phyloP scores from a whole-genome alignment of 2,329 filamentous ascomycete genomes.

The Rhynchosporium graminicola region DNA sequence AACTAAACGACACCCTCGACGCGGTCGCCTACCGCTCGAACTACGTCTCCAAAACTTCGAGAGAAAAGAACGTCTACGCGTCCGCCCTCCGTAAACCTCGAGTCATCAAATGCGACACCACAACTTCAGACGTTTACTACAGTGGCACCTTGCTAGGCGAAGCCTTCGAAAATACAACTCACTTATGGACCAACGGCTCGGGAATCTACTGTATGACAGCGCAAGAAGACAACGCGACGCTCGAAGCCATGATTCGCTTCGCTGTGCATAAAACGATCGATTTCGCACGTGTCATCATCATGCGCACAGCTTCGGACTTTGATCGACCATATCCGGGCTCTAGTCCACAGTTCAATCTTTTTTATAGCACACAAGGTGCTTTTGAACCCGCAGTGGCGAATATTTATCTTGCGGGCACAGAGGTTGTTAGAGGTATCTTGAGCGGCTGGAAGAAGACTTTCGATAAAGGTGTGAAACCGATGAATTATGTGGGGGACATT shows the following conservation, averaged over 20 bases:
- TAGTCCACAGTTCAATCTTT: slow-evolving; percentile 59
- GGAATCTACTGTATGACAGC: slow-evolving; percentile 70
- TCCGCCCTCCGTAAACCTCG: slow-evolving; percentile 51
- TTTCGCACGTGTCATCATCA: slow-evolving; percentile 66
- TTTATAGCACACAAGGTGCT: slow-evolving; percentile 60
- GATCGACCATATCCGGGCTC: slow-evolving; percentile 63
- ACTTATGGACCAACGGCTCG: slow-evolving; percentile 65
- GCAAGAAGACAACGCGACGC: slow-evolving; percentile 71
- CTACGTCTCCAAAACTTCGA: slow-evolving; percentile 55
- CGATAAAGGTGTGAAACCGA: slow-evolving; percentile 54
- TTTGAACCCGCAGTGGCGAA: slow-evolving; percentile 65
- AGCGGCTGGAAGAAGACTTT: slow-evolving; percentile 61
- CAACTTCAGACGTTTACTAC: slow-evolving; percentile 73
- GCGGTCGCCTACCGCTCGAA: slow-evolving; percentile 55
- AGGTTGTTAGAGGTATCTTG: slow-evolving; percentile 62
- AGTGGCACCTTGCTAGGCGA: slow-evolving; percentile 60
- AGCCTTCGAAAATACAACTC: slow-evolving; percentile 66
- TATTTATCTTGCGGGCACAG: slow-evolving; percentile 64
- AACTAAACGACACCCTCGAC: slow-evolving; percentile 51
- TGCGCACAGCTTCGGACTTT: slow-evolving; percentile 71
- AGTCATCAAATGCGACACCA: slow-evolving; percentile 65
- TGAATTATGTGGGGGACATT: slow-evolving; percentile 71
- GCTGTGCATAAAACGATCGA: slow-evolving; percentile 60
- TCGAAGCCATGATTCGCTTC: slow-evolving; percentile 64
- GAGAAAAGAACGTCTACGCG: slow-evolving; percentile 44